Evolutionary conservation across 257 asterid genomes (phyloP).

Genomic region (Mentha longifolia): DNA sequence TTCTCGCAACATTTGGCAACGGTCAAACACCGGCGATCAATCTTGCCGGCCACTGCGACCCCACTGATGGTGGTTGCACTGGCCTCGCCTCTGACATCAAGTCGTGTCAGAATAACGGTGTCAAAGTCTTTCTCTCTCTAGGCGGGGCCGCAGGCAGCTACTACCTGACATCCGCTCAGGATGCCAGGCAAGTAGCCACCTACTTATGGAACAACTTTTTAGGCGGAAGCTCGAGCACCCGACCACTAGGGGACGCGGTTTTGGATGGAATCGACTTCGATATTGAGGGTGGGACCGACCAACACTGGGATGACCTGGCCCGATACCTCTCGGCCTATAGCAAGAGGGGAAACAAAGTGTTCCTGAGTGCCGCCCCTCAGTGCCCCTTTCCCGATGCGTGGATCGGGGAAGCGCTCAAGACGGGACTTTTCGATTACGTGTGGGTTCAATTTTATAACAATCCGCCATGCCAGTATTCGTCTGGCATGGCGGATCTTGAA

Average conservation of each 20-base stretch:
- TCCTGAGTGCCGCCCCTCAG: constrained; percentile 20
- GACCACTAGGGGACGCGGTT: constrained; percentile 46
- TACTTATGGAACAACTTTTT: constrained; percentile 54
- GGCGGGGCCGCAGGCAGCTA: constrained; percentile 51
- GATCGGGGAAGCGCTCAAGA: constrained; percentile 18
- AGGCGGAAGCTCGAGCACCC: constrained; percentile 44
- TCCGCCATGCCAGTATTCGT: constrained; percentile 22
- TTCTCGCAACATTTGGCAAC: constrained; percentile 45
- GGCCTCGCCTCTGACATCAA: constrained; percentile 45
- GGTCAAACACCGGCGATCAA: constrained; percentile 46
- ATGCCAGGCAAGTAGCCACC: constrained; percentile 48
- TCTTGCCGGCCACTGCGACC: constrained; percentile 58
- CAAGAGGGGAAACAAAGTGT: constrained; percentile 34
- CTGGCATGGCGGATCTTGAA: constrained; percentile 13
- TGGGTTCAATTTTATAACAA: constrained; percentile 30
- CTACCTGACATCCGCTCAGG: constrained; percentile 41
- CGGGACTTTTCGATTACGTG: constrained; percentile 25
- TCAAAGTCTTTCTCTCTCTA: constrained; percentile 49
- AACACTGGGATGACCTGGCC: constrained; percentile 53
- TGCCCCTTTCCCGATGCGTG: constrained; percentile 24
- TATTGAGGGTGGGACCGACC: constrained; percentile 49
- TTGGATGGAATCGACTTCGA: constrained; percentile 59
- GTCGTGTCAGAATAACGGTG: constrained; percentile 44
- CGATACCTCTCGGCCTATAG: constrained; percentile 20
- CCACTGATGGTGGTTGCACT: constrained; percentile 44